These are phyloP conservation scores for Globisporangium uncinulatum DNA, from an alignment of 352 stramenopile genomes.

Conservation along the genomic window DNA sequence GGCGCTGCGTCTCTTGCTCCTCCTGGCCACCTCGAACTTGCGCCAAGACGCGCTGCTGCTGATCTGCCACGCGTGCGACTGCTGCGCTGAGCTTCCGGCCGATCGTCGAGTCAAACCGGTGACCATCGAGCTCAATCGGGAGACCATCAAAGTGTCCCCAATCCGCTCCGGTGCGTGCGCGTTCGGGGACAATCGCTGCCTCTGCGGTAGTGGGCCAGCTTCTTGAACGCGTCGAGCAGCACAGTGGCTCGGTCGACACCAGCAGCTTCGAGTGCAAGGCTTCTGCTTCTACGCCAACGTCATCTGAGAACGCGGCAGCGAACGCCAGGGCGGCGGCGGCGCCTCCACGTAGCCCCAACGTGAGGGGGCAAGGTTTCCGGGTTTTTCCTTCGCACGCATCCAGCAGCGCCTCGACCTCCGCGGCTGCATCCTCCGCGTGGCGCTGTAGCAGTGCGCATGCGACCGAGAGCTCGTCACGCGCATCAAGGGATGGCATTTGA, in stretches of 20 bases:
- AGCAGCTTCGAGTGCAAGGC: not conserved
- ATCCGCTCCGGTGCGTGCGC: not conserved
- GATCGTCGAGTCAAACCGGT: slow-evolving; percentile 3
- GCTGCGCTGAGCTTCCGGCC: slow-evolving; percentile 4
- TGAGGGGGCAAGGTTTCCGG: not conserved
- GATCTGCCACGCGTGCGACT: not conserved
- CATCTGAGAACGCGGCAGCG: not conserved
- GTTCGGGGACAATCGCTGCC: not conserved
- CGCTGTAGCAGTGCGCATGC: slow-evolving; percentile 25
- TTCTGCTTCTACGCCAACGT: not conserved
- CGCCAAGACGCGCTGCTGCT: slow-evolving; percentile 6
- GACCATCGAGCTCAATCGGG: slow-evolving; percentile 1
- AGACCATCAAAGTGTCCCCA: slow-evolving; percentile 6
- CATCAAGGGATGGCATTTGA: not conserved
- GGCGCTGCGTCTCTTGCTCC: not conserved
- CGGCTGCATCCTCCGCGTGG: slow-evolving; percentile 21
- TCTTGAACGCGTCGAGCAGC: too few relatives aligned
- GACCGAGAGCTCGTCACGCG: slow-evolving; percentile 5
- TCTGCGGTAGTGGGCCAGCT: too few relatives aligned
- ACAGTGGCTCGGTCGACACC: too few relatives aligned
- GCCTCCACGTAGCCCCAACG: not conserved
- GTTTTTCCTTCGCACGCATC: not conserved
- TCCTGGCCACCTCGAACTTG: not conserved
- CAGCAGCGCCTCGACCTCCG: slow-evolving; percentile 14
- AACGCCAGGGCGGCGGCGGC: slow-evolving; percentile 2